Conservation (phyloP, 306 rosid species). For the Phaseolus lunatus region DNA sequence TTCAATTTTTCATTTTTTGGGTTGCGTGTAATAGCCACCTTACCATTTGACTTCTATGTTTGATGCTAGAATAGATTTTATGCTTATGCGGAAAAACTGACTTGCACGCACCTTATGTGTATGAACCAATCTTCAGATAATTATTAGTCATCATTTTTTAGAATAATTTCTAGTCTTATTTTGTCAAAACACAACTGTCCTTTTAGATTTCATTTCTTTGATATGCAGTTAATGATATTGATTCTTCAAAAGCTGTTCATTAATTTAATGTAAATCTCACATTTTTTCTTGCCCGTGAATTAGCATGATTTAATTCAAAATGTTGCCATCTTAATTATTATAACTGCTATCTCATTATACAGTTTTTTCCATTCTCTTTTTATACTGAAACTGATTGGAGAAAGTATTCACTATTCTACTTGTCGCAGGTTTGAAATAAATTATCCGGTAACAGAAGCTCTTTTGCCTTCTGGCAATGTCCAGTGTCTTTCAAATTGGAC, state of each 20-base stretch:
- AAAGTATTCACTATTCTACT: conserved; percentile 38
- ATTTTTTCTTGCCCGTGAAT: conserved; percentile 26
- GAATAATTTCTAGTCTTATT: conserved; percentile 14
- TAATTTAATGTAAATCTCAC: background rate
- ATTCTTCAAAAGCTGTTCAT: conserved; percentile 26
- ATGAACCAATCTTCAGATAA: conserved; percentile 31
- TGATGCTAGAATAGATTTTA: conserved; percentile 21
- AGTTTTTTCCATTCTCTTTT: conserved; percentile 28
- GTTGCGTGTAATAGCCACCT: conserved; percentile 16
- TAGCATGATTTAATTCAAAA: conserved; percentile 23
- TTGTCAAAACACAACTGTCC: background rate
- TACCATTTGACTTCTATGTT: conserved; percentile 23
- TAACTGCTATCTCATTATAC: conserved; percentile 32
- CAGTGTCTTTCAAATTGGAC: conserved; percentile 25
- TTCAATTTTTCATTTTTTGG: background rate
- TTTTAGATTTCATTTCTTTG: conserved; percentile 33
- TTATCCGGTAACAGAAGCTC: conserved; percentile 49
- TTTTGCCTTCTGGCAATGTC: conserved; percentile 46
- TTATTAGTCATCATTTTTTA: background rate
- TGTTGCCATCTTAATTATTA: conserved; percentile 18
- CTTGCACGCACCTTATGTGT: conserved; percentile 20
- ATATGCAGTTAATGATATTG: background rate
- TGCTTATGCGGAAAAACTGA: conserved; percentile 6
- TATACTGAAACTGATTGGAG: conserved; percentile 18
- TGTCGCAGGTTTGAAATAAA: conserved; percentile 64